Conservation (phyloP, 345 rosid genomes). For the Lepidium didymum region DNA sequence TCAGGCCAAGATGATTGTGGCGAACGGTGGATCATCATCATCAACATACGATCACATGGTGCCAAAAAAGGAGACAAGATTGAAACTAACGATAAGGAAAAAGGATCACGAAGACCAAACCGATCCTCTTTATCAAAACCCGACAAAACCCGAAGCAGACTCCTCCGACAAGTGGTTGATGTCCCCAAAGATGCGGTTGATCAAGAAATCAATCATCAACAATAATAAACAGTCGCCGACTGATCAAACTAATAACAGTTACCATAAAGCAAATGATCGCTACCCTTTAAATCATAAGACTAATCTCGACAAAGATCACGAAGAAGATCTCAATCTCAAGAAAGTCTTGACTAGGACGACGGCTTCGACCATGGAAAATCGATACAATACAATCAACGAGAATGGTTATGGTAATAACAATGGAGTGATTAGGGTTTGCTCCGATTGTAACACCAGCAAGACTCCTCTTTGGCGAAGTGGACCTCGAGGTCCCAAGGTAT, state of each 20-base stretch:
- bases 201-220: constrained; percentile 63
- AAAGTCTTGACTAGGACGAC: constrained; percentile 13
- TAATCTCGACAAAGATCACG: constrained; percentile 3
- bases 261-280: not conserved
- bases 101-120: constrained; percentile 31
- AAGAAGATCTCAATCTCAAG: constrained; percentile 18
- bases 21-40: constrained; percentile 33
- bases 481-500: constrained; percentile 91
- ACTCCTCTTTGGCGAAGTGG: constrained; percentile 99
- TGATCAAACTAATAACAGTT: not conserved
- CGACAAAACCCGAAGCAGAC: constrained; percentile 21
- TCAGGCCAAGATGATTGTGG: constrained; percentile 31
- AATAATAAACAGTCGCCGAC: not conserved
- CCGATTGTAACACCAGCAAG: constrained; percentile 89
- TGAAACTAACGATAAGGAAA: constrained; percentile 32
- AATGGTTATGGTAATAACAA: constrained; percentile 26
- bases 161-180: constrained; percentile 66
- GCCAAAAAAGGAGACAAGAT: constrained; percentile 32
- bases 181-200: constrained; percentile 83
- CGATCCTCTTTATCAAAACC: constrained; percentile 36
- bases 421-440: constrained; percentile 43
- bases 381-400: constrained; percentile 14
- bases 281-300: constrained; percentile 15
- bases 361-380: not conserved
- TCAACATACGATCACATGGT: constrained; percentile 27